These are phyloP conservation scores for Penstemon davidsonii DNA, from an alignment of 257 asterid genomes.

Conservation along the genomic window DNA sequence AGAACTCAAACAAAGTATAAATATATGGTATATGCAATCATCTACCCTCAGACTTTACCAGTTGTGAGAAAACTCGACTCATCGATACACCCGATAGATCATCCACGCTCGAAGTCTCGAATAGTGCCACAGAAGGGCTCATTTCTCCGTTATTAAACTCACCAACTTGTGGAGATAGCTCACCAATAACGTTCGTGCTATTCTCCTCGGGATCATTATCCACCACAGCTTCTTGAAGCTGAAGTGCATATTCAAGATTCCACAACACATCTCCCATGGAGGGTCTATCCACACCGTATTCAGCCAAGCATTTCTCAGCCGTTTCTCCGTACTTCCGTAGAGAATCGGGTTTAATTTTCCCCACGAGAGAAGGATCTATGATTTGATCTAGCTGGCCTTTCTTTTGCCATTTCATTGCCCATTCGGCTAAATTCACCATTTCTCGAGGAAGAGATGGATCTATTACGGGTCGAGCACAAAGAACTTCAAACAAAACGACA, in stretches of 20 bases:
- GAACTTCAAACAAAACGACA: slow-evolving; percentile 68
- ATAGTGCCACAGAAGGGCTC: slow-evolving; percentile 34
- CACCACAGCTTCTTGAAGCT: slow-evolving; percentile 66
- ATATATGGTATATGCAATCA: slow-evolving; percentile 25
- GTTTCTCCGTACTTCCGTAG: slow-evolving; percentile 80
- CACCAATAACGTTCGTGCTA: slow-evolving; percentile 59
- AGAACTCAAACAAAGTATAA: neutral
- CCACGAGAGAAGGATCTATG: slow-evolving; percentile 54
- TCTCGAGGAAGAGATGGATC: slow-evolving; percentile 82
- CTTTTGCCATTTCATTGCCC: slow-evolving; percentile 81
- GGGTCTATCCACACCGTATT: slow-evolving; percentile 71
- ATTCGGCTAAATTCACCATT: slow-evolving; percentile 81
- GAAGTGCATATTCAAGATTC: slow-evolving; percentile 82
- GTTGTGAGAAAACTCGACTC: slow-evolving; percentile 75
- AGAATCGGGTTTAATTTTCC: slow-evolving; percentile 64
- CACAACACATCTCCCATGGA: slow-evolving; percentile 84
- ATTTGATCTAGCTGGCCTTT: slow-evolving; percentile 70
- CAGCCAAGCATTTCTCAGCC: slow-evolving; percentile 81
- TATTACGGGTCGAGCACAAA: slow-evolving; percentile 81
- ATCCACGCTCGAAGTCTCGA: slow-evolving; percentile 45
- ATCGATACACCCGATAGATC: slow-evolving; percentile 64
- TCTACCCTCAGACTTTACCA: slow-evolving; percentile 74
- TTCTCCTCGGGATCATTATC: slow-evolving; percentile 68
- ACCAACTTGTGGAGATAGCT: slow-evolving; percentile 54
- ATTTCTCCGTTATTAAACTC: slow-evolving; percentile 37